Evolutionary conservation across 371 early-diverging fungal species (phyloP).

Genomic region (Coemansia sp.): DNA sequence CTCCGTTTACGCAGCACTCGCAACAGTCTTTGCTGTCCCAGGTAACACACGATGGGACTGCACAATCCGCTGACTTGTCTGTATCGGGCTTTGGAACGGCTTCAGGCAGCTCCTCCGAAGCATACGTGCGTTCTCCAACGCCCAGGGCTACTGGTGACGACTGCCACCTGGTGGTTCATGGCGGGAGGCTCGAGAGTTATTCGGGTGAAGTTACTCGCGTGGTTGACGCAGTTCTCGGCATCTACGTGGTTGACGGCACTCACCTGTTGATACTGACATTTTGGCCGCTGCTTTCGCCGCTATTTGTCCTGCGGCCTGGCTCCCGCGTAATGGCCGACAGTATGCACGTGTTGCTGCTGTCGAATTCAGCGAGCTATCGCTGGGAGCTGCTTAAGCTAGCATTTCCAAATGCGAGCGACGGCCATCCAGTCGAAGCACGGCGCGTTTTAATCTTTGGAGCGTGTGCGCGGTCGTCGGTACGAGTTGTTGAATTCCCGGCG

Average conservation of each 20-base stretch:
- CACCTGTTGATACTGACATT: slow-evolving; percentile 36
- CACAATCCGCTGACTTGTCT: not conserved
- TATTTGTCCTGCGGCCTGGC: slow-evolving; percentile 27
- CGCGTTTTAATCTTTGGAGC: slow-evolving; percentile 34
- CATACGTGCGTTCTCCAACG: not conserved
- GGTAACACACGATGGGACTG: slow-evolving; percentile 6
- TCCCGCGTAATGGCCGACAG: slow-evolving; percentile 38
- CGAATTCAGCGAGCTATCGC: slow-evolving; percentile 23
- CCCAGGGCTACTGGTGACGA: not conserved
- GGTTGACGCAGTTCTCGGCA: slow-evolving; percentile 31
- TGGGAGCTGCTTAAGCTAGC: slow-evolving; percentile 33
- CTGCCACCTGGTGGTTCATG: slow-evolving; percentile 17
- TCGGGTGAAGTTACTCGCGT: slow-evolving; percentile 30
- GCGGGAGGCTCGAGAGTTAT: slow-evolving; percentile 34
- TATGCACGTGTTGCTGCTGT: slow-evolving; percentile 27
- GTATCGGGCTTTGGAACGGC: not conserved
- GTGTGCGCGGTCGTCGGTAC: slow-evolving; percentile 31
- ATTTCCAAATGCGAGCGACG: not conserved
- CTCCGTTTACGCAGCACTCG: slow-evolving; percentile 27
- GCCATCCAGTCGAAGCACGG: not conserved
- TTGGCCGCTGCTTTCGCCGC: slow-evolving; percentile 37
- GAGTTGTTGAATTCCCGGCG: slow-evolving; percentile 21
- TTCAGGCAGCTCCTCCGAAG: not conserved
- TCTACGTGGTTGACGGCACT: slow-evolving; percentile 32
- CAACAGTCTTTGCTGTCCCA: slow-evolving; percentile 27